These are phyloP conservation scores for Pichia sp. DNA, from an alignment of 1,139 yeast species.

Conservation along the genomic window DNA sequence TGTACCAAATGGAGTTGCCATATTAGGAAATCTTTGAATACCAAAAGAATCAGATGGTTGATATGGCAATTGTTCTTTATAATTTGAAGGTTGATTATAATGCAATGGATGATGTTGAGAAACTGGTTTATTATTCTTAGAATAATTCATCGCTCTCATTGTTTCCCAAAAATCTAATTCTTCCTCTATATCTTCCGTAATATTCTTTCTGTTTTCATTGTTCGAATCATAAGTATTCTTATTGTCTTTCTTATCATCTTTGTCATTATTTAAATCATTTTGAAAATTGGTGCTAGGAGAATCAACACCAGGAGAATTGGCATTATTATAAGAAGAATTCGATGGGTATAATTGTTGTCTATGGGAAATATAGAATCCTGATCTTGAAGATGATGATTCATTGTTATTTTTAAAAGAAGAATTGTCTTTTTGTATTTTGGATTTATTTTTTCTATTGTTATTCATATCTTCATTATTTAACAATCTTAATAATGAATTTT, in stretches of 20 bases:
- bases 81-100: slow-evolving; percentile 27
- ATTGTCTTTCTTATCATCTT: not conserved
- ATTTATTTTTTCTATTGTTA: not conserved
- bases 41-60: slow-evolving; percentile 20
- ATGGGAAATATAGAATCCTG: slow-evolving; percentile 8
- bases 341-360: slow-evolving; percentile 18
- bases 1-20: slow-evolving; percentile 17
- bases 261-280: not conserved
- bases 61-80: slow-evolving; percentile 17
- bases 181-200: slow-evolving; percentile 36
- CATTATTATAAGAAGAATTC: slow-evolving; percentile 1
- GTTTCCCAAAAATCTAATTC: slow-evolving; percentile 69
- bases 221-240: not conserved
- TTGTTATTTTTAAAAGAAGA: slow-evolving; percentile 1
- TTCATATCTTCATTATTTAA: slow-evolving; percentile 30
- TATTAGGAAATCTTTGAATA: slow-evolving; percentile 18
- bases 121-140: slow-evolving; percentile 31
- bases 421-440: slow-evolving; percentile 12
- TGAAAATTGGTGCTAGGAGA: not conserved
- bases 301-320: not conserved
- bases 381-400: not conserved
- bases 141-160: slow-evolving; percentile 46
- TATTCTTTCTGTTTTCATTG: slow-evolving; percentile 2
- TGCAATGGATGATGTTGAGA: slow-evolving; percentile 48
- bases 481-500: slow-evolving; percentile 38